Percentiles rank a stretch among this genome's conserved stretches.
These are phyloP conservation scores for Prunus persica DNA, from an alignment of 306 rosid genomes.

Conservation along the genomic window DNA sequence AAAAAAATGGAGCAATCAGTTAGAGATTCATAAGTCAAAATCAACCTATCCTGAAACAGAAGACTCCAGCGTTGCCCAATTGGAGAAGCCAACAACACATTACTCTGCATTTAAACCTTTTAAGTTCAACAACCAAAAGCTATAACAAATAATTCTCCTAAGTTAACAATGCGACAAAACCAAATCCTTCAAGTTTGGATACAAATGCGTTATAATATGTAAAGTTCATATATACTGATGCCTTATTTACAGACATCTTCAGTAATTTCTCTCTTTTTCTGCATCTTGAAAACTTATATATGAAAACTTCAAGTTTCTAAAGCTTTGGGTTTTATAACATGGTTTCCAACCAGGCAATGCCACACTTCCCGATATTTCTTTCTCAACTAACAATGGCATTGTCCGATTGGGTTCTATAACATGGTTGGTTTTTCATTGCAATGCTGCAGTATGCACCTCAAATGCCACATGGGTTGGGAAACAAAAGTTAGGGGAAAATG, in stretches of 20 bases:
- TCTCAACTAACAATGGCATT: no score
- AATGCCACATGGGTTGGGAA: no score
- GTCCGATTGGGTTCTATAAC: no score
- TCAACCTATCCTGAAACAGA: constrained; percentile 11
- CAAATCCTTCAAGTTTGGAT: background rate
- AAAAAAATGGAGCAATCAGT: background rate
- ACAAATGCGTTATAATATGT: background rate
- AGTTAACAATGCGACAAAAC: background rate
- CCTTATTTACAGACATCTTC: background rate
- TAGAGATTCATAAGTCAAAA: background rate
- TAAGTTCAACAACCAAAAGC: background rate
- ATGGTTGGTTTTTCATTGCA: no score
- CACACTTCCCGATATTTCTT: no score
- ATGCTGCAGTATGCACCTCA: no score
- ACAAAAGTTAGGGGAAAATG: no score
- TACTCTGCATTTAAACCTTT: background rate
- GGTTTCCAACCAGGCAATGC: no score
- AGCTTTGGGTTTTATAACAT: no score
- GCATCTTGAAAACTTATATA: background rate
- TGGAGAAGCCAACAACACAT: background rate
- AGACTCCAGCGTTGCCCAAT: background rate
- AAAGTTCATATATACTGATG: background rate
- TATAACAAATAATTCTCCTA: background rate
- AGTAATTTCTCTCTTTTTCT: background rate
- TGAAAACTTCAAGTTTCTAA: background rate